phyloP scores from a whole-genome alignment of 257 asterid species.

The Primulina huaijiensis region DNA sequence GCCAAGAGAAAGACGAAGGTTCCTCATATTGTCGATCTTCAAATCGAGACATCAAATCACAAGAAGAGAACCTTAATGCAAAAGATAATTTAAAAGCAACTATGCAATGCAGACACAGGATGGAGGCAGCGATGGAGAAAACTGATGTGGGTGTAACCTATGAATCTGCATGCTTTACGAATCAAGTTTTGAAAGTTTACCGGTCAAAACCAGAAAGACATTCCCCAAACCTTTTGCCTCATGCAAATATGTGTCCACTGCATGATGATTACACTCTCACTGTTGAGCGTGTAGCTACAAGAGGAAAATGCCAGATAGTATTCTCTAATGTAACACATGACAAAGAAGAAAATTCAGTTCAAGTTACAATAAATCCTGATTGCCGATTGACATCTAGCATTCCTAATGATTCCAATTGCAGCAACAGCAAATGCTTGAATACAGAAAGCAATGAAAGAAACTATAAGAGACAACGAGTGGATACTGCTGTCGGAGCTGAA shows the following conservation, averaged over 20 bases:
- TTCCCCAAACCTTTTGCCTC: slow-evolving; percentile 27
- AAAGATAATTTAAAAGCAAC: slow-evolving; percentile 32
- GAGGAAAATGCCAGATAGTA: slow-evolving; percentile 63
- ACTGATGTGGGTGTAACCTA: slow-evolving; percentile 28
- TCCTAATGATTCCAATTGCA: slow-evolving; percentile 36
- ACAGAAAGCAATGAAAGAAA: slow-evolving; percentile 41
- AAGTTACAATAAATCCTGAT: slow-evolving; percentile 28
- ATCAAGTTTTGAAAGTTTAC: slow-evolving; percentile 30
- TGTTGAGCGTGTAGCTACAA: slow-evolving; percentile 35
- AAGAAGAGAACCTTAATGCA: slow-evolving; percentile 28
- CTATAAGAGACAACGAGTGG: slow-evolving; percentile 47
- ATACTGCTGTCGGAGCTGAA: slow-evolving; percentile 37
- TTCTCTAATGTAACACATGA: slow-evolving; percentile 72
- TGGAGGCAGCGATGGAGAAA: slow-evolving; percentile 31
- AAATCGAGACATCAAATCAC: slow-evolving; percentile 25
- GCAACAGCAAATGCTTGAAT: slow-evolving; percentile 35
- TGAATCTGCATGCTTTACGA: slow-evolving; percentile 22
- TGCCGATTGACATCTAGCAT: slow-evolving; percentile 31
- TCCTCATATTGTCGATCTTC: slow-evolving; percentile 31
- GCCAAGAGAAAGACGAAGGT: slow-evolving; percentile 38
- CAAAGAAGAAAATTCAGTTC: slow-evolving; percentile 48
- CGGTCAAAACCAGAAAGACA: slow-evolving; percentile 30
- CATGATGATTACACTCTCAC: slow-evolving; percentile 27
- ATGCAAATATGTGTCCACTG: slow-evolving; percentile 29
- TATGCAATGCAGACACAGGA: slow-evolving; percentile 24